phyloP scores from a whole-genome alignment of 2,329 filamentous ascomycete species.

The Penicillium decumbens region DNA sequence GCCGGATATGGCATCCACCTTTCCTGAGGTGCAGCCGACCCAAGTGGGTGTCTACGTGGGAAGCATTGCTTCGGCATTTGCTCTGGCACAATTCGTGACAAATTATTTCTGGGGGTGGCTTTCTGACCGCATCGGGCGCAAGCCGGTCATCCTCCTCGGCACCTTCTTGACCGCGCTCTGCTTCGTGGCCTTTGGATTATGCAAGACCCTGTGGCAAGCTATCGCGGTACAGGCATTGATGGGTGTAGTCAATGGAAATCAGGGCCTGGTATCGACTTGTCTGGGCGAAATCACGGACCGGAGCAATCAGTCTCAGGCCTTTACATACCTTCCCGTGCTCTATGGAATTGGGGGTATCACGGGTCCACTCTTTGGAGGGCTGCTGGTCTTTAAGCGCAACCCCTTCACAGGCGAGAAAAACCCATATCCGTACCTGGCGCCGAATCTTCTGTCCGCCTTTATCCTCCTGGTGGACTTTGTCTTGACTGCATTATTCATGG shows the following conservation, averaged over 20 bases:
- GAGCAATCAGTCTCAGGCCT: conserved; percentile 88
- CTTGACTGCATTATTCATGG: conserved; percentile 71
- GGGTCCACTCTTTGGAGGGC: conserved; percentile 82
- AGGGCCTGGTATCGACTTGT: conserved; percentile 87
- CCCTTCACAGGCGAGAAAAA: conserved; percentile 52
- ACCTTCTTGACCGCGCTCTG: conserved; percentile 77
- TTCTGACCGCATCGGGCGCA: conserved; percentile 72
- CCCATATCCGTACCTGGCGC: conserved; percentile 74
- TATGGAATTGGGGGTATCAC: conserved; percentile 93
- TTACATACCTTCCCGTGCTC: conserved; percentile 92
- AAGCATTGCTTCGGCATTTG: conserved; percentile 83
- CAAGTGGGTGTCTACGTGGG: conserved; percentile 85
- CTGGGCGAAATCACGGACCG: conserved; percentile 92
- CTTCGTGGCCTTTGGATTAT: conserved; percentile 84
- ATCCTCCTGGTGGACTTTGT: conserved; percentile 69
- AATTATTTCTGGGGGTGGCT: conserved; percentile 90
- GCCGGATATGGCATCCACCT: conserved; percentile 82
- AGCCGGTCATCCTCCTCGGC: conserved; percentile 75
- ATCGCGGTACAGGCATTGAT: conserved; percentile 81
- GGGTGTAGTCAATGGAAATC: conserved; percentile 92
- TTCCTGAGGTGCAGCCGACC: conserved; percentile 68
- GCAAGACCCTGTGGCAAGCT: conserved; percentile 74
- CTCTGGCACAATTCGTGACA: conserved; percentile 83
- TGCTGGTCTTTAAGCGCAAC: conserved; percentile 65
- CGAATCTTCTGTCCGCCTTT: conserved; percentile 72